Conservation (phyloP, 169 alveolate species). For the Babesia gibsoni region DNA sequence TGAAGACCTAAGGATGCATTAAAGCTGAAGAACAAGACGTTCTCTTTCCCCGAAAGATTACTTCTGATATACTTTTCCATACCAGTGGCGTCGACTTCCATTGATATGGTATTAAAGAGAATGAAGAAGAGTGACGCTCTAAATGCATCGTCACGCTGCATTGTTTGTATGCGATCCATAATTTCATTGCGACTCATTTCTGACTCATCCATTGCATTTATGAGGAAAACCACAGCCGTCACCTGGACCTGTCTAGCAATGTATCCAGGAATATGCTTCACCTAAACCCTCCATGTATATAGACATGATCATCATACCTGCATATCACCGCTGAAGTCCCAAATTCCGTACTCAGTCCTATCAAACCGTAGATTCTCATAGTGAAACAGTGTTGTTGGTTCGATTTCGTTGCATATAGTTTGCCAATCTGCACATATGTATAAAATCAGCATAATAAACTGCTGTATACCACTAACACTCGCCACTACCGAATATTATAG, state of each 20-base stretch:
- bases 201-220: conserved; percentile 36
- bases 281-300: not conserved
- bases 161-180: conserved; percentile 16
- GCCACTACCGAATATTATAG: too few relatives aligned
- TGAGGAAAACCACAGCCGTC: conserved; percentile 46
- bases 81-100: not conserved
- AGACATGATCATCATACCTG: not conserved
- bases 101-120: conserved; percentile 25
- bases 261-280: conserved; percentile 37
- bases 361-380: conserved; percentile 40
- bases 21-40: not conserved
- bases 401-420: conserved; percentile 14
- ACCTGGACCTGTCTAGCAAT: conserved; percentile 43
- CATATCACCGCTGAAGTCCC: conserved; percentile 64
- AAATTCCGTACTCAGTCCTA: conserved; percentile 37
- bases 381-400: conserved; percentile 55
- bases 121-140: conserved; percentile 19
- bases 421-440: conserved; percentile 54
- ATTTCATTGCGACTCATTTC: conserved; percentile 22
- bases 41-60: not conserved
- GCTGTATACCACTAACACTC: too few relatives aligned
- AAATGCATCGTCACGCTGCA: conserved; percentile 38
- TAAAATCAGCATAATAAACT: too few relatives aligned
- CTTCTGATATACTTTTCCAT: not conserved
- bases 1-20: conserved; percentile 4